Evolutionary conservation across 148 eudicot species (phyloP).

Genomic region (Arctostaphylos glauca): DNA sequence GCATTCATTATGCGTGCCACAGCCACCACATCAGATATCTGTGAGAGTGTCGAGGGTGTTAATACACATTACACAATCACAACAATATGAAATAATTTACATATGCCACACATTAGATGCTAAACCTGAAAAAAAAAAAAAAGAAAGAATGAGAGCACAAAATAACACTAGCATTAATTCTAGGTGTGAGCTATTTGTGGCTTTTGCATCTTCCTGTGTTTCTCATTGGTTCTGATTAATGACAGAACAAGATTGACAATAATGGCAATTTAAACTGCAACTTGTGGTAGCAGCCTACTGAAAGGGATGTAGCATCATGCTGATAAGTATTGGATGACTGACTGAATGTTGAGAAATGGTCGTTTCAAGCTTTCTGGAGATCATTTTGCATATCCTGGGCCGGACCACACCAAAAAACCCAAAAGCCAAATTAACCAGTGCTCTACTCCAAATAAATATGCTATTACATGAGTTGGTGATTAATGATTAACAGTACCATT

Average conservation of each 20-base stretch:
- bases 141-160: no score
- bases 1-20: slow-evolving; percentile 89
- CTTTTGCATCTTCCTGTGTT: neutral
- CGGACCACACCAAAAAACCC: neutral
- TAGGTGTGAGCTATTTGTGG: neutral
- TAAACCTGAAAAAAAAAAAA: neutral
- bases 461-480: neutral
- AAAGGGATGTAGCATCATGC: neutral
- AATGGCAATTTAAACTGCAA: no score
- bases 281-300: neutral
- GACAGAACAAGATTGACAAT: no score
- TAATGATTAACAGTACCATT: no score
- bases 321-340: neutral
- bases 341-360: neutral
- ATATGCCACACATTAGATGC: neutral
- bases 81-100: neutral
- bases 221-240: no score
- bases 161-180: neutral
- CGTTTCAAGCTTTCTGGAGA: neutral
- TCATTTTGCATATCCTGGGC: neutral
- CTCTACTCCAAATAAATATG: neutral
- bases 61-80: no score
- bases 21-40: slow-evolving; percentile 98
- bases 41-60: slow-evolving; percentile 16
- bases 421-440: neutral